These are phyloP conservation scores for Trametes elegans DNA, from an alignment of 768 basidiomycete species.

Conservation along the genomic window DNA sequence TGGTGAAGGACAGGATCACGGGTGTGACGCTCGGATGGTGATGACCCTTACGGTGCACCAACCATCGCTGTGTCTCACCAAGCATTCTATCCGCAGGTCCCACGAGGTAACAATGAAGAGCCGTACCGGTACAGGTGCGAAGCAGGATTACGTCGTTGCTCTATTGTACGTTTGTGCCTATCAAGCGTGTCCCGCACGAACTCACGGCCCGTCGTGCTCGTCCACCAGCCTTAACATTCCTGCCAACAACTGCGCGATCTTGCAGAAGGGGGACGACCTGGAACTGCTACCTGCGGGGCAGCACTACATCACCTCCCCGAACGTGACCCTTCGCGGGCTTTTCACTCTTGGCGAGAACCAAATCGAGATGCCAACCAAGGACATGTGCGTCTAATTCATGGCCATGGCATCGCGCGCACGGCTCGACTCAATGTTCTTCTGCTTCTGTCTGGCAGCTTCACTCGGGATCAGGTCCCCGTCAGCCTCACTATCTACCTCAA, in stretches of 20 bases:
- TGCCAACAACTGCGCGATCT: conserved; percentile 83
- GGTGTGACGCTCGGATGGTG: conserved; percentile 58
- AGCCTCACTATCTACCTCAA: conserved; percentile 82
- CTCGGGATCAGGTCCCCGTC: conserved; percentile 85
- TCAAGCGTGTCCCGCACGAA: not conserved
- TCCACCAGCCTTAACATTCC: conserved; percentile 71
- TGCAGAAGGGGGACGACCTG: conserved; percentile 79
- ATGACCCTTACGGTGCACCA: conserved; percentile 6
- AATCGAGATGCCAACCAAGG: conserved; percentile 84
- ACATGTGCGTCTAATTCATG: conserved; percentile 52
- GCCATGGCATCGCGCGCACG: not conserved
- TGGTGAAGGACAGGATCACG: conserved; percentile 62
- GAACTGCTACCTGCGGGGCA: conserved; percentile 79
- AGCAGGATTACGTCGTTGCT: conserved; percentile 73
- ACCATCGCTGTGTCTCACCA: not conserved
- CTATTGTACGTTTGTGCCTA: conserved; percentile 54
- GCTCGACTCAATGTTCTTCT: too few species aligned
- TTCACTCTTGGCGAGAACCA: conserved; percentile 85
- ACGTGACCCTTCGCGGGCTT: conserved; percentile 74
- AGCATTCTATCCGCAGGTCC: conserved; percentile 40
- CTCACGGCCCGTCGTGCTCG: not conserved
- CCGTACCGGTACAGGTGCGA: conserved; percentile 38
- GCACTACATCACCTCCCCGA: conserved; percentile 82
- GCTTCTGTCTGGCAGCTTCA: too few species aligned
- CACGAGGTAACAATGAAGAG: conserved; percentile 81